These are phyloP conservation scores for Cercis canadensis DNA, from an alignment of 306 rosid species.

Conservation along the genomic window DNA sequence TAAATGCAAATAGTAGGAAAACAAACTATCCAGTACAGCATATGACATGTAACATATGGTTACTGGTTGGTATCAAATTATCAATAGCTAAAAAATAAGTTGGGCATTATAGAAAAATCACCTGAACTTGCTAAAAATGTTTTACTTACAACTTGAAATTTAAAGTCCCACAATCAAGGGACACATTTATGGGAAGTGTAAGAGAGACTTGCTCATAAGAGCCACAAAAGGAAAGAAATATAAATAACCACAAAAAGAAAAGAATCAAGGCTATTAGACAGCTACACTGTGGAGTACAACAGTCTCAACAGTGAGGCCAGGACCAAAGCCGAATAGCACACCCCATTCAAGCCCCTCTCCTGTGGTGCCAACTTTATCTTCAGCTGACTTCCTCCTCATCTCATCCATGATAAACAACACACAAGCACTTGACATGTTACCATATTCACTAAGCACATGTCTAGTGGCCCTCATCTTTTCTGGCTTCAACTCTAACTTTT, in stretches of 20 bases:
- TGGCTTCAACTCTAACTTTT: constrained; percentile 40
- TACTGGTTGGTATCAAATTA: no score
- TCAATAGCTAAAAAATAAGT: no score
- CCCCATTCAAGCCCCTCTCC: constrained; percentile 44
- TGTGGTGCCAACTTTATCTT: constrained; percentile 32
- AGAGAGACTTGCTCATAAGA: no score
- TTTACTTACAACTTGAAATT: no score
- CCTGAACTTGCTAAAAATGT: no score
- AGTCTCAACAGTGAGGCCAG: constrained; percentile 55
- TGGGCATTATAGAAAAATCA: no score
- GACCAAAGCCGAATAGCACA: constrained; percentile 53
- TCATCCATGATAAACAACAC: constrained; percentile 52
- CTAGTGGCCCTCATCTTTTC: constrained; percentile 48
- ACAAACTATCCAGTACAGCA: no score
- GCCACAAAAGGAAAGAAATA: not conserved
- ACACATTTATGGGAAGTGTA: no score
- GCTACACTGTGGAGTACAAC: constrained; percentile 49
- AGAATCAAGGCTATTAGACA: not conserved
- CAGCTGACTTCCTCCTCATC: constrained; percentile 41
- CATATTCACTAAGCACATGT: constrained; percentile 46
- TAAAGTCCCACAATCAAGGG: no score
- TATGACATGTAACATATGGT: no score
- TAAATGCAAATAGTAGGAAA: no score
- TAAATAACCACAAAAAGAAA: no score
- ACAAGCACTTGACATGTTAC: constrained; percentile 61